phyloP scores from a whole-genome alignment of 495 filamentous ascomycete genomes.

The Penicillium turbatum region DNA sequence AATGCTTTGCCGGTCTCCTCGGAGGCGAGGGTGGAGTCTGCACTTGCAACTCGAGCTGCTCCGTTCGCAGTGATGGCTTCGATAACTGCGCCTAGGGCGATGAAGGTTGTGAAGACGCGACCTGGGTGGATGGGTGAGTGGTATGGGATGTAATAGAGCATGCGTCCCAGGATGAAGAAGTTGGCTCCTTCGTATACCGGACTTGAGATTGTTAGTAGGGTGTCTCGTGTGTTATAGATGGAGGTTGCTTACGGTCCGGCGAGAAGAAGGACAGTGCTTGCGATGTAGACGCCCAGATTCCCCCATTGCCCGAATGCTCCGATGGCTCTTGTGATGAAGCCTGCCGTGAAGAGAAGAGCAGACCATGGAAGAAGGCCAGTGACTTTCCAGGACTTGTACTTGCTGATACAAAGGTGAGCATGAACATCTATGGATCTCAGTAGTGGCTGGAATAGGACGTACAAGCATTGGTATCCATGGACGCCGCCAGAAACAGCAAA shows the following conservation, averaged over 20 bases:
- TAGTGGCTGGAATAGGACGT: neutral
- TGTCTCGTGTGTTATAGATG: neutral
- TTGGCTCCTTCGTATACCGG: conserved; percentile 71
- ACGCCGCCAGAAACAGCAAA: conserved; percentile 55
- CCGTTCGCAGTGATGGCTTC: conserved; percentile 67
- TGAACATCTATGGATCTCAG: no score
- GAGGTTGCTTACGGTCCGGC: conserved; percentile 54
- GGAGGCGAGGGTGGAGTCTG: conserved; percentile 30
- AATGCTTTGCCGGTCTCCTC: conserved; percentile 54
- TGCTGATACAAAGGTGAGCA: conserved; percentile 16
- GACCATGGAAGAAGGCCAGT: conserved; percentile 53
- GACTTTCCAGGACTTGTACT: conserved; percentile 49
- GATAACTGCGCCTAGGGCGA: conserved; percentile 56
- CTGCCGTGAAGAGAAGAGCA: conserved; percentile 48
- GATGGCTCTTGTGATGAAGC: conserved; percentile 55
- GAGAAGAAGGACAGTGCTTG: conserved; percentile 57
- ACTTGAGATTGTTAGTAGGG: conserved; percentile 30
- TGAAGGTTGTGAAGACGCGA: conserved; percentile 70
- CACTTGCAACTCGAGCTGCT: conserved; percentile 56
- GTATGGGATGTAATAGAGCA: conserved; percentile 75
- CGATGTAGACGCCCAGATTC: conserved; percentile 55
- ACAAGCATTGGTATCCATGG: conserved; percentile 64
- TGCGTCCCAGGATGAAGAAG: conserved; percentile 71
- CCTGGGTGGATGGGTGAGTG: conserved; percentile 74
- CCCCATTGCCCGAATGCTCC: conserved; percentile 55